These are phyloP conservation scores for Lichtheimia corymbifera DNA, from an alignment of 371 early-diverging fungal species.

Conservation along the genomic window DNA sequence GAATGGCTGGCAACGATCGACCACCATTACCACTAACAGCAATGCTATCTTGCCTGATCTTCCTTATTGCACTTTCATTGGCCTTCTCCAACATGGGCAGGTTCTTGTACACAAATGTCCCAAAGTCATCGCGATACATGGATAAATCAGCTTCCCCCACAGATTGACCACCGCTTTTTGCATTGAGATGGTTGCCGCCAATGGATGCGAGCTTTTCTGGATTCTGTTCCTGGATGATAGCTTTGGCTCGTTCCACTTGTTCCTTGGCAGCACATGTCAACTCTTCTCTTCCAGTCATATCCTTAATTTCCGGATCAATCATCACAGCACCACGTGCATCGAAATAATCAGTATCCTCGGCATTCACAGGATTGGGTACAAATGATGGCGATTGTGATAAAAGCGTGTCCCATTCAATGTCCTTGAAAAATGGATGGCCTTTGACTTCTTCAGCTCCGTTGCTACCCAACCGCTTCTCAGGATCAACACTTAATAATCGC, in stretches of 20 bases:
- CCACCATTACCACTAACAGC: slow-evolving; percentile 18
- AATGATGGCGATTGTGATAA: slow-evolving; percentile 76
- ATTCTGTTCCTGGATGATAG: slow-evolving; percentile 46
- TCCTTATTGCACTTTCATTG: slow-evolving; percentile 79
- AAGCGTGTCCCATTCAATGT: slow-evolving; percentile 71
- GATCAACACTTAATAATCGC: slow-evolving; percentile 73
- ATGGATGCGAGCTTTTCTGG: slow-evolving; percentile 17
- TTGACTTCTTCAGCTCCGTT: slow-evolving; percentile 72
- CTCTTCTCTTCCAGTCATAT: background rate
- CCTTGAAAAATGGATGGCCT: slow-evolving; percentile 65
- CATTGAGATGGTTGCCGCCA: background rate
- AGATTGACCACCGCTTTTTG: background rate
- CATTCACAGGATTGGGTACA: slow-evolving; percentile 76
- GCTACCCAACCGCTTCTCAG: slow-evolving; percentile 75
- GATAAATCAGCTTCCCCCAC: slow-evolving; percentile 6
- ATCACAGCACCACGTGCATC: slow-evolving; percentile 83
- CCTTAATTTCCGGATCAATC: slow-evolving; percentile 39
- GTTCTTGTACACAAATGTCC: slow-evolving; percentile 92
- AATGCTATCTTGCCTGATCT: slow-evolving; percentile 56
- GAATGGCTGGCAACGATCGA: slow-evolving; percentile 2
- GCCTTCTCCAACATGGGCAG: slow-evolving; percentile 85
- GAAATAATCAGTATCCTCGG: slow-evolving; percentile 94
- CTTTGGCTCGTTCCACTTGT: slow-evolving; percentile 42
- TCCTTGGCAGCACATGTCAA: slow-evolving; percentile 19
- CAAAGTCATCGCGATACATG: slow-evolving; percentile 74